Percentiles rank a stretch among this genome's conserved stretches.
phyloP scores from a whole-genome alignment of 305 asterid genomes.

The Fraxinus ornus region DNA sequence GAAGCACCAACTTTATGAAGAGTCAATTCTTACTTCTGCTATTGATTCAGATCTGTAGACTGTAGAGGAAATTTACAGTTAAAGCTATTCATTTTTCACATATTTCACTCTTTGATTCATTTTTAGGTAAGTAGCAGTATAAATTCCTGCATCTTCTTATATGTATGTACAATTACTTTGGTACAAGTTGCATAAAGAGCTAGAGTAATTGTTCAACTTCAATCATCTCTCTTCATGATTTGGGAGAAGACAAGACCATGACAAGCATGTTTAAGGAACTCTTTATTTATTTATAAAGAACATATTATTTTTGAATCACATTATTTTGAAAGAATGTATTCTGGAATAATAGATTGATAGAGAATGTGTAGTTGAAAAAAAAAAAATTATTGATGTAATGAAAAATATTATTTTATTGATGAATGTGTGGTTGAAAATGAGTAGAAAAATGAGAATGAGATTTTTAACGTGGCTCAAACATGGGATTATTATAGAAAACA shows the following conservation, averaged over 20 bases:
- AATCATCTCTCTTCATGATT: neutral
- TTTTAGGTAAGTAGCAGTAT: constrained; percentile 8
- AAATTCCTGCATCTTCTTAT: constrained; percentile 10
- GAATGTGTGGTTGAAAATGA: no score
- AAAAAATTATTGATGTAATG: no score
- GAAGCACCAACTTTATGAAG: neutral
- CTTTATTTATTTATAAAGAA: no score
- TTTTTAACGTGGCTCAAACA: no score
- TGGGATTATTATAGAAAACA: no score
- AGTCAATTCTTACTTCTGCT: neutral
- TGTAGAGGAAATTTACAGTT: neutral
- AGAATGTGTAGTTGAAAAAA: no score
- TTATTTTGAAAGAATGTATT: no score
- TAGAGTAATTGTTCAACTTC: neutral
- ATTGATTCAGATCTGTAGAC: constrained; percentile 6
- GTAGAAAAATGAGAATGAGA: no score
- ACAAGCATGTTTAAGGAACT: no score
- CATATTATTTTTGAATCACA: no score
- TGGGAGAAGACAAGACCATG: neutral
- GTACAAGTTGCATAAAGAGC: constrained; percentile 12
- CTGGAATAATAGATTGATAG: no score
- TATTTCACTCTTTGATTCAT: constrained; percentile 7
- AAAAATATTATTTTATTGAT: no score
- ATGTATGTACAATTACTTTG: constrained; percentile 19
- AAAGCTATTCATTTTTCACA: neutral